Conservation (phyloP, 148 eudicot species). For the Euryodendron excelsum region DNA sequence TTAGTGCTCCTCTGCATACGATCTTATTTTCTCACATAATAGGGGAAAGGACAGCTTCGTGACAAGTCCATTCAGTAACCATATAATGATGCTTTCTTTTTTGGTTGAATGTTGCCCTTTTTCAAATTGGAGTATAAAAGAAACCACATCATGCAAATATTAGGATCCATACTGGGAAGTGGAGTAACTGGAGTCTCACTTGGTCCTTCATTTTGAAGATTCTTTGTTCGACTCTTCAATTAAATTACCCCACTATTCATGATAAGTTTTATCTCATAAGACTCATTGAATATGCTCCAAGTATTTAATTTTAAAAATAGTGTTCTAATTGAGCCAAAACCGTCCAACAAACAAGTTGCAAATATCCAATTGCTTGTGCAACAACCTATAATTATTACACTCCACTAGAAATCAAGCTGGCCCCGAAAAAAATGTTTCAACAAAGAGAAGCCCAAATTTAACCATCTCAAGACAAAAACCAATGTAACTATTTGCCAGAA, state of each 20-base stretch:
- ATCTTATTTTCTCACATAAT: not conserved
- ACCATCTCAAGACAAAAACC: not conserved
- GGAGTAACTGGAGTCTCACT: too few species aligned
- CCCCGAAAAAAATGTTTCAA: not conserved
- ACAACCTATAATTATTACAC: not conserved
- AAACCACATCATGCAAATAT: not conserved
- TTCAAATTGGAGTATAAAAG: too few species aligned
- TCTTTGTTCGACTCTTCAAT: not conserved
- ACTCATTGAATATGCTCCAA: not conserved
- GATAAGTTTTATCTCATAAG: not conserved
- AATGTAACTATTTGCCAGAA: not conserved
- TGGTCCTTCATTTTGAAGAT: not conserved
- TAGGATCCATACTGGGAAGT: not conserved
- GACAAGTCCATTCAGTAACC: not conserved
- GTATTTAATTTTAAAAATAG: not conserved
- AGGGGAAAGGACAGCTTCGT: not conserved
- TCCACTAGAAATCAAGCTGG: not conserved
- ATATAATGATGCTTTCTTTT: not conserved
- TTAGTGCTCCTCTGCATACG: not conserved
- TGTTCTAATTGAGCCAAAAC: not conserved
- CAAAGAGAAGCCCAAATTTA: not conserved
- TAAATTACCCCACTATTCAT: not conserved
- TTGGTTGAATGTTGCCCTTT: too few species aligned
- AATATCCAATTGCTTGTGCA: too few species aligned
- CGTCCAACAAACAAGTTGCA: not conserved